Conservation (phyloP, 2,329 filamentous ascomycete genomes). For the Sporothrix inflata region DNA sequence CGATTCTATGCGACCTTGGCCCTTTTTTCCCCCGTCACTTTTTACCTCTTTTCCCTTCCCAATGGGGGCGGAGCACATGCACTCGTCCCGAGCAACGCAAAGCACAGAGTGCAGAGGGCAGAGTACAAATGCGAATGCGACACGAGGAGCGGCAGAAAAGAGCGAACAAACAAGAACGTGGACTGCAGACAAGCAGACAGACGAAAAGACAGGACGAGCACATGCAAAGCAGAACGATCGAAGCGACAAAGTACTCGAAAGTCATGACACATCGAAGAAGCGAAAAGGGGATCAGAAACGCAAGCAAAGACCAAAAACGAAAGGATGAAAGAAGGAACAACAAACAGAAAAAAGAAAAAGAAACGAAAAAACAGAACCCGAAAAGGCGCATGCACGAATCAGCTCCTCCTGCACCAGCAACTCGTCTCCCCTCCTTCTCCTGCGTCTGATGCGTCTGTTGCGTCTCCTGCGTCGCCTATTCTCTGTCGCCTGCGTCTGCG, state of each 20-base stretch:
- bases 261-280: neutral
- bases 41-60: neutral
- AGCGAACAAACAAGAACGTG: neutral
- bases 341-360: neutral
- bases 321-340: neutral
- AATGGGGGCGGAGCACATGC: slow-evolving; percentile 12
- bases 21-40: slow-evolving; percentile 9
- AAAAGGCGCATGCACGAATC: slow-evolving; percentile 28
- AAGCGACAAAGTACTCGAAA: neutral
- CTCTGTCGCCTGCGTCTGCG: slow-evolving; percentile 26
- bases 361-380: neutral
- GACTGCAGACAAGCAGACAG: neutral
- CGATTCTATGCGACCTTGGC: slow-evolving; percentile 4
- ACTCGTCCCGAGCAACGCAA: neutral
- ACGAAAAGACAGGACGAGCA: neutral
- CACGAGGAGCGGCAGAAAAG: neutral
- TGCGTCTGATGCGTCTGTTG: slow-evolving; percentile 25
- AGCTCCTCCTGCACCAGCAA: slow-evolving; percentile 23
- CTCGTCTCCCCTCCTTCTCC: slow-evolving; percentile 28
- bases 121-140: neutral
- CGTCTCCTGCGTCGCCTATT: slow-evolving; percentile 23
- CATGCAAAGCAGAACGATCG: slow-evolving; percentile 13
- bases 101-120: neutral
- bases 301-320: neutral
- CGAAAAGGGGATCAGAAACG: neutral